Percentiles rank a stretch among this genome's conserved stretches.
Evolutionary conservation across 106 monocot species (phyloP).

Genomic region (Dioscorea alata): DNA sequence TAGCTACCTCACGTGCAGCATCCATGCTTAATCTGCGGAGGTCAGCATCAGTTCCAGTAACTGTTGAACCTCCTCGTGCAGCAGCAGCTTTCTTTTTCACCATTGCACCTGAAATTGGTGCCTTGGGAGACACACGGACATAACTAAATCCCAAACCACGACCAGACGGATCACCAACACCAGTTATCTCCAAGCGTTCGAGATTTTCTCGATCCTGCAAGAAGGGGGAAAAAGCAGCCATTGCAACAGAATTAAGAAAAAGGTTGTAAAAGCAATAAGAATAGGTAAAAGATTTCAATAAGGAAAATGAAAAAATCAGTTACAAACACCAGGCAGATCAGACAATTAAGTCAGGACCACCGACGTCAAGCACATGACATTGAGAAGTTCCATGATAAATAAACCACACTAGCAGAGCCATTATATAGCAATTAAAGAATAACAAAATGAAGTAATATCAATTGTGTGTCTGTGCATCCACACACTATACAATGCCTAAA

Average conservation of each 20-base stretch:
- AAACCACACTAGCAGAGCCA: too few relatives aligned
- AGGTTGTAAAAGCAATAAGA: not conserved
- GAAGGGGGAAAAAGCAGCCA: not conserved
- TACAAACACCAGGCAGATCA: not conserved
- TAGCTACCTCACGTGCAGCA: slow-evolving; percentile 93
- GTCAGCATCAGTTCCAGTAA: slow-evolving; percentile 99
- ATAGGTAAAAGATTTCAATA: not conserved
- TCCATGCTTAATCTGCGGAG: slow-evolving; percentile 98
- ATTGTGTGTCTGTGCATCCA: too few relatives aligned
- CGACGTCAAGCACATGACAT: not conserved
- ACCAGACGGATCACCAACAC: slow-evolving; percentile 99
- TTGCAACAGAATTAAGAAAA: not conserved
- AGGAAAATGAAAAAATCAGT: not conserved
- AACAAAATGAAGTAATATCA: too few relatives aligned
- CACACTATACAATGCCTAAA: too few relatives aligned
- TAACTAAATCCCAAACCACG: slow-evolving; percentile 97
- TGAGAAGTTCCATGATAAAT: too few relatives aligned
- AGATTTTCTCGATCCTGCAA: slow-evolving; percentile 83
- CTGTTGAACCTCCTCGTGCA: slow-evolving; percentile 66
- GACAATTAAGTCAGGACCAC: not conserved
- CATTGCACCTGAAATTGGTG: slow-evolving; percentile 58
- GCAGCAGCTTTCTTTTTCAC: slow-evolving; percentile 75
- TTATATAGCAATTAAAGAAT: too few relatives aligned
- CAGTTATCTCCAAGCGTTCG: slow-evolving; percentile 91
- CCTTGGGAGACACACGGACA: slow-evolving; percentile 82